Evolutionary conservation across 768 basidiomycete species (phyloP).

Genomic region (Panus rudis): DNA sequence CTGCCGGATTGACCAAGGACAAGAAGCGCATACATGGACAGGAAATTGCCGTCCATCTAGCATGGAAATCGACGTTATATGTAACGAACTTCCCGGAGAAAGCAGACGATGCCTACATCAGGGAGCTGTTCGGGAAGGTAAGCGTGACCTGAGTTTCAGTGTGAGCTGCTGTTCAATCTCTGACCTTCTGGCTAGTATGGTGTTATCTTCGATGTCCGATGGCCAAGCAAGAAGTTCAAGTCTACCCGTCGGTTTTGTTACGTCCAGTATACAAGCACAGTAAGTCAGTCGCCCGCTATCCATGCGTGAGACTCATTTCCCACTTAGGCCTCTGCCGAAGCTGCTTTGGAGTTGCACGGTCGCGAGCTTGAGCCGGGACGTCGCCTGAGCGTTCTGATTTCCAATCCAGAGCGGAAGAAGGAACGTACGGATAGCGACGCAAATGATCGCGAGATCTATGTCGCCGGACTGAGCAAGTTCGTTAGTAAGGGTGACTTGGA

Average conservation of each 20-base stretch:
- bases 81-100: slow-evolving; percentile 92
- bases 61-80: slow-evolving; percentile 92
- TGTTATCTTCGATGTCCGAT: slow-evolving; percentile 86
- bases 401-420: slow-evolving; percentile 85
- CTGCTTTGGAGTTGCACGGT: slow-evolving; percentile 74
- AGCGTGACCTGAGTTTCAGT: slow-evolving; percentile 10
- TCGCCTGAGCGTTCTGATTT: slow-evolving; percentile 71
- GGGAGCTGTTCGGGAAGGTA: slow-evolving; percentile 76
- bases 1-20: slow-evolving; percentile 87
- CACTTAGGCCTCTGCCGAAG: slow-evolving; percentile 44
- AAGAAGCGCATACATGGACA: slow-evolving; percentile 76
- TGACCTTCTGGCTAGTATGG: slow-evolving; percentile 56
- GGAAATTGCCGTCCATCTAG: slow-evolving; percentile 81
- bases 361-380: slow-evolving; percentile 66
- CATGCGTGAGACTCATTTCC: neutral
- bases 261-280: slow-evolving; percentile 83
- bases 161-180: slow-evolving; percentile 1
- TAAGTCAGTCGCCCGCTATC: slow-evolving; percentile 30
- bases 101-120: slow-evolving; percentile 68
- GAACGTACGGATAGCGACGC: slow-evolving; percentile 85
- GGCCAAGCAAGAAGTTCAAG: slow-evolving; percentile 98
- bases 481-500: slow-evolving; percentile 72
- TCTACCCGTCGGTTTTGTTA: slow-evolving; percentile 89
- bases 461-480: slow-evolving; percentile 78
- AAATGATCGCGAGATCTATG: slow-evolving; percentile 78